A percentile compares a stretch with the other conserved stretches of the same genome.
Conservation (phyloP, 73 alveolate genomes). For the Symbiodinium natans region DNA sequence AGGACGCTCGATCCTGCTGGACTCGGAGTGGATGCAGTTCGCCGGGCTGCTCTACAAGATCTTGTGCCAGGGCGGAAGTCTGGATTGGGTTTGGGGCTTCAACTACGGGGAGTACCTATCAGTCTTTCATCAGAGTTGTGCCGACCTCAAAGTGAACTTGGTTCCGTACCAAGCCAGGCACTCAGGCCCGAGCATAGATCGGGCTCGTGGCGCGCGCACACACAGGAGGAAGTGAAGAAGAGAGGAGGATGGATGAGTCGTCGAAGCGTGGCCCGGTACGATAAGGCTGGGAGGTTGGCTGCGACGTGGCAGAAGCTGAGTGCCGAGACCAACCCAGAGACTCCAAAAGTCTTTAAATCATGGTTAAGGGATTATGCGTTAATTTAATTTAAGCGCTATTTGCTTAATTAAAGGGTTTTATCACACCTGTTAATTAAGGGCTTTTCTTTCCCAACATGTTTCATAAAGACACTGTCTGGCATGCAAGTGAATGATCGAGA, state of each 20-base stretch:
- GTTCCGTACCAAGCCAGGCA: conserved; percentile 31
- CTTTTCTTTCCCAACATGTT: too few species aligned
- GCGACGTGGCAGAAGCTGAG: conserved; percentile 11
- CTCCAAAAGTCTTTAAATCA: too few species aligned
- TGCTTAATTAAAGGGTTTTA: too few species aligned
- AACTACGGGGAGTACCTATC: neutral
- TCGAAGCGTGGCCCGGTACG: conserved; percentile 14
- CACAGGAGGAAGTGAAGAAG: conserved; percentile 22
- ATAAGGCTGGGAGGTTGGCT: conserved; percentile 43
- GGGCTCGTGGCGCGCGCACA: neutral
- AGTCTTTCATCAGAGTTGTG: neutral
- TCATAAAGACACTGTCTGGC: too few species aligned
- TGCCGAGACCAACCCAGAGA: neutral
- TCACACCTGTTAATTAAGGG: too few species aligned
- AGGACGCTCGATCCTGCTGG: neutral
- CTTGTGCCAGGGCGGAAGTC: neutral
- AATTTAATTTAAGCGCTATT: too few species aligned
- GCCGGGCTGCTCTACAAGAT: neutral
- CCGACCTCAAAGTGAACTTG: neutral
- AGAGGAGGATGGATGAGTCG: conserved; percentile 25
- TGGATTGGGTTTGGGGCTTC: neutral
- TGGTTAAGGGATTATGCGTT: too few species aligned
- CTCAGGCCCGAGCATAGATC: neutral
- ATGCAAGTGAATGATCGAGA: too few species aligned
- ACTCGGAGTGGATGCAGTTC: neutral